Evolutionary conservation across 331 rosid species (phyloP).

Genomic region (Quercus tomentella): DNA sequence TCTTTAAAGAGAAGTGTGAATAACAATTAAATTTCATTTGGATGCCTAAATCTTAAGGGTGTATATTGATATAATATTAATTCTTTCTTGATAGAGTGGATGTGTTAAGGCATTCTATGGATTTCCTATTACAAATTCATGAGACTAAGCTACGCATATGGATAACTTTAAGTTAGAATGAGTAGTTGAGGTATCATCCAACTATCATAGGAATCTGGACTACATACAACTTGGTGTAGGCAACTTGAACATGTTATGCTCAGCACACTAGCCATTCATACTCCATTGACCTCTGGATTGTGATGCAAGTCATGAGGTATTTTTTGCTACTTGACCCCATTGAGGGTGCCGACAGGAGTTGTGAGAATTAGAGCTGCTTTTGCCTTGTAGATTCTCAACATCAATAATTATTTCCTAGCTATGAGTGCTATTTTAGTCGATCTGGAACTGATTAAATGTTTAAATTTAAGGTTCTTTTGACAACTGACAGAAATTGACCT

Average conservation of each 20-base stretch:
- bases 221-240: not conserved
- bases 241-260: conserved; percentile 1
- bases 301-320: conserved; percentile 6
- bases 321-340: conserved; percentile 11
- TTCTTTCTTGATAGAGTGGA: not conserved
- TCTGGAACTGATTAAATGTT: conserved; percentile 17
- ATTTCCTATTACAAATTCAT: not conserved
- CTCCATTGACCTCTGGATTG: conserved; percentile 2
- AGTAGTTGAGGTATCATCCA: conserved; percentile 8
- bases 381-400: conserved; percentile 3
- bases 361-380: conserved; percentile 13
- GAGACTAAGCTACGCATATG: not conserved
- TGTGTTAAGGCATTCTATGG: not conserved
- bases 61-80: not conserved
- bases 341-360: not conserved
- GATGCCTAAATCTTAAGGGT: not conserved
- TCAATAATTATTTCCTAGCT: not conserved
- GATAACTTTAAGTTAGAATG: not conserved
- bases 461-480: conserved; percentile 24
- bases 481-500: conserved; percentile 8
- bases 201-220: conserved; percentile 22
- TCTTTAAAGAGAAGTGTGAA: not conserved
- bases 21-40: not conserved
- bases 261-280: not conserved
- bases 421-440: conserved; percentile 19